Evolutionary conservation across 2,329 filamentous ascomycete species (phyloP).

Genomic region (Fusarium vanettenii): DNA sequence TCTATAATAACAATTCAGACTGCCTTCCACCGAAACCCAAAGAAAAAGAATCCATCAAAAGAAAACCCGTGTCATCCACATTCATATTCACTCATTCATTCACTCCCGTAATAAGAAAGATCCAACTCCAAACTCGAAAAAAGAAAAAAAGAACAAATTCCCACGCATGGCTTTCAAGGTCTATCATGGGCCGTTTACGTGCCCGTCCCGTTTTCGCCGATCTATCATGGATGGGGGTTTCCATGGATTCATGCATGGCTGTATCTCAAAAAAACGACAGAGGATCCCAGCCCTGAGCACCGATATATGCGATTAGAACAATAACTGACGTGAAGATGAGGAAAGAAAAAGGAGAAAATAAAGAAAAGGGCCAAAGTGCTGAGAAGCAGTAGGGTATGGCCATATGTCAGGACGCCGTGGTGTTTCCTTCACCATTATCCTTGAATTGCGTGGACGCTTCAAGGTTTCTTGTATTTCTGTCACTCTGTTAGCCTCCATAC

Average conservation of each 20-base stretch:
- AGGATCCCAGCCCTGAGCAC: constrained; percentile 19
- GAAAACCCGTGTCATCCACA: not conserved
- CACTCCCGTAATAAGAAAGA: not conserved
- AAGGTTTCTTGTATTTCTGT: constrained; percentile 64
- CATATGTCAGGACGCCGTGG: constrained; percentile 23
- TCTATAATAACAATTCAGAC: constrained; percentile 30
- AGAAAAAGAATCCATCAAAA: not conserved
- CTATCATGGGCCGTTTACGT: constrained; percentile 35
- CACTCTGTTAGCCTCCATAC: constrained; percentile 17
- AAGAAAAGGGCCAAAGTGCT: constrained; percentile 1
- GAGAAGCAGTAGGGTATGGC: constrained; percentile 7
- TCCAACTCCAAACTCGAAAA: constrained; percentile 32
- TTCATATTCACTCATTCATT: not conserved
- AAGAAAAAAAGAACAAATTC: not conserved
- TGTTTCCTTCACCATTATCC: not conserved
- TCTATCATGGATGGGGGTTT: constrained; percentile 36
- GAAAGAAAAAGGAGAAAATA: constrained; percentile 8
- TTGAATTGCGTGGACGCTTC: constrained; percentile 4
- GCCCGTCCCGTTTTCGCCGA: constrained; percentile 30
- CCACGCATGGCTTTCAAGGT: constrained; percentile 21
- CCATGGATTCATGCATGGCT: constrained; percentile 18
- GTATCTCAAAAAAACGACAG: constrained; percentile 29
- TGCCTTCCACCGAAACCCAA: not conserved
- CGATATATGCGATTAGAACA: constrained; percentile 26
- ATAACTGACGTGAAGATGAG: not conserved